Evolutionary conservation across 352 stramenopile genomes (phyloP), one percentile per base, ranked within the genome.

Genomic region (Thraustochytrium striatum): DNA sequence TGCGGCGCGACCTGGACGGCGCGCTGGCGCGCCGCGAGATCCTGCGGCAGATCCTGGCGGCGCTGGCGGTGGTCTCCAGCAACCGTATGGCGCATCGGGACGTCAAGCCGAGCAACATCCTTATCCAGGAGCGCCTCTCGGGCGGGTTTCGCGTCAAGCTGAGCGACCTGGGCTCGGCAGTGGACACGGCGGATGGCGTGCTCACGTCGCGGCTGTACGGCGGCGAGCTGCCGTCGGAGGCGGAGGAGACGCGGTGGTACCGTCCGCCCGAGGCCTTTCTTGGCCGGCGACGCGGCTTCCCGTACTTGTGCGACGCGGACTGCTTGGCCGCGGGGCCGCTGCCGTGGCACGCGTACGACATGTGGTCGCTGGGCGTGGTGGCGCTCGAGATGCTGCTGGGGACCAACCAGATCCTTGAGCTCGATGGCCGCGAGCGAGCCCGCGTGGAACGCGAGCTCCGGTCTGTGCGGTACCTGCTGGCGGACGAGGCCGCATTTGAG

Each of bases 371-470:
- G 11, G 65, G 65, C 21, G 65, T 75, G 19, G 52, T 75, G 7
- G 65, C 65, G 65, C 50, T 75, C 25, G 65, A 75, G 30, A 35
- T 75, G n/a, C 39, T 75, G 13, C 47, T 75, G 16, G 65, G 65
- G 19, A 44, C 65, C 16, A 32, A 25, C 16, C 44, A 58, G 19
- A 43, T 75, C 28, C 68, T 75, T 25, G 28, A 61, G 1, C 2
- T 75, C 28, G 19, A 30, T 2, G 44, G 39, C 25, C 65, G 65
- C 36, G 11, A 25, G 8, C 65, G 65, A 5, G 65, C 65, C 7
- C 28, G 52, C 28, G 11, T 62, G 11, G 32, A 38, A 19, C 30
- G 33, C 39, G 16, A 61, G 65, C 9, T 75, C 16, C 16, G 7
- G 44, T 43, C n/a, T 16, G 35, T 61, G 0, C 36, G n/a, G 21